Evolutionary conservation across 1,139 yeast species (phyloP).

Genomic region (Lodderomyces elongisporus): DNA sequence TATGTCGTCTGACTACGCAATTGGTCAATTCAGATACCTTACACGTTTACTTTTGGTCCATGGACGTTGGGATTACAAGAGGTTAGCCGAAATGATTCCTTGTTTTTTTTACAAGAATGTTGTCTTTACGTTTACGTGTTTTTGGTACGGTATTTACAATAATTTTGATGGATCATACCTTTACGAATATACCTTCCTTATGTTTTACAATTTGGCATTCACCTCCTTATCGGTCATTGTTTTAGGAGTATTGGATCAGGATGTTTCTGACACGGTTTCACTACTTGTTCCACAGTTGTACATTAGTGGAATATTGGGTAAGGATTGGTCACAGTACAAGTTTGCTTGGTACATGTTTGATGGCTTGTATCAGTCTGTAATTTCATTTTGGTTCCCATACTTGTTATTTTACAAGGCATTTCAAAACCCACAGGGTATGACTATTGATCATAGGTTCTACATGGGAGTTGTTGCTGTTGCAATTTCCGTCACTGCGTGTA

Average conservation of each 20-base stretch:
- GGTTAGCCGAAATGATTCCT: conserved; percentile 62
- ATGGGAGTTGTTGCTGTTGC: conserved; percentile 47
- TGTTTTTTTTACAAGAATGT: conserved; percentile 62
- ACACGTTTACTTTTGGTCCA: conserved; percentile 53
- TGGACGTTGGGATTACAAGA: conserved; percentile 61
- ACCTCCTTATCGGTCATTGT: conserved; percentile 60
- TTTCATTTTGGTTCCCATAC: conserved; percentile 54
- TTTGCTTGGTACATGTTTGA: conserved; percentile 55
- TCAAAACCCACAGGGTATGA: conserved; percentile 46
- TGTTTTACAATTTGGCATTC: conserved; percentile 62
- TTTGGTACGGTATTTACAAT: conserved; percentile 57
- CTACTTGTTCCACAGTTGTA: conserved; percentile 57
- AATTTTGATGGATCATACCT: conserved; percentile 59
- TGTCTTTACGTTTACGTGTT: conserved; percentile 54
- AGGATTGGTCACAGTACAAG: conserved; percentile 50
- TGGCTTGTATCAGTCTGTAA: conserved; percentile 54
- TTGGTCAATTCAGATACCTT: conserved; percentile 57
- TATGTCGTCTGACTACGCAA: conserved; percentile 64
- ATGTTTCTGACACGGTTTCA: conserved; percentile 54
- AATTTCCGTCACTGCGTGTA: conserved; percentile 49
- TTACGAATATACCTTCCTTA: conserved; percentile 57
- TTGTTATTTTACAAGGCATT: conserved; percentile 42
- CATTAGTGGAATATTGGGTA: conserved; percentile 48
- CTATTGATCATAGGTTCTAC: conserved; percentile 56
- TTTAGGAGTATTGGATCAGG: conserved; percentile 58